Evolutionary conservation across 2,329 filamentous ascomycete species (phyloP).

Genomic region (Ilyonectria destructans): DNA sequence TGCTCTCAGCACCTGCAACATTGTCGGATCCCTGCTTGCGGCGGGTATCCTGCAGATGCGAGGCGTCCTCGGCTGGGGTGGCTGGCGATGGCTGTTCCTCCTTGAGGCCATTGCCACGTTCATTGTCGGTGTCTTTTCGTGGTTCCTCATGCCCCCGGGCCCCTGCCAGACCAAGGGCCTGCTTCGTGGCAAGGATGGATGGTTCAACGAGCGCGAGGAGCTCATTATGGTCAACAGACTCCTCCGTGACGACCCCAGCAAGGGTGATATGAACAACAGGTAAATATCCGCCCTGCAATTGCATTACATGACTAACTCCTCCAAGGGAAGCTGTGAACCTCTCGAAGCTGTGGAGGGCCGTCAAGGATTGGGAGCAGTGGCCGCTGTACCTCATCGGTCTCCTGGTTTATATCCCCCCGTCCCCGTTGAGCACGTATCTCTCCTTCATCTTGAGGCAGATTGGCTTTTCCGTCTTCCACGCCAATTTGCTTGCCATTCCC

Average conservation of each 20-base stretch:
- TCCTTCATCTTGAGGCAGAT: slow-evolving; percentile 62
- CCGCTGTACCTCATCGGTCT: slow-evolving; percentile 64
- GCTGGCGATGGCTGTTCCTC: slow-evolving; percentile 65
- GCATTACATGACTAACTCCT: slow-evolving; percentile 49
- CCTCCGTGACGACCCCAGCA: slow-evolving; percentile 73
- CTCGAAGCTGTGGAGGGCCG: slow-evolving; percentile 63
- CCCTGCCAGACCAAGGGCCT: slow-evolving; percentile 68
- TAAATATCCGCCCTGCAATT: slow-evolving; percentile 7
- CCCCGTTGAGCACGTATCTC: slow-evolving; percentile 62
- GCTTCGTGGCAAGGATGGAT: slow-evolving; percentile 73
- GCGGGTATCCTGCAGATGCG: slow-evolving; percentile 57
- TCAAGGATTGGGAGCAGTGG: slow-evolving; percentile 76
- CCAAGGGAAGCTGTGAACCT: slow-evolving; percentile 55
- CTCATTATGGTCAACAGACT: slow-evolving; percentile 75
- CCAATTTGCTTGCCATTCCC: slow-evolving; percentile 64
- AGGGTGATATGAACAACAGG: slow-evolving; percentile 75
- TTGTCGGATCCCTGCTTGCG: slow-evolving; percentile 67
- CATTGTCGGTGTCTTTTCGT: slow-evolving; percentile 61
- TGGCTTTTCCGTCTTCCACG: slow-evolving; percentile 63
- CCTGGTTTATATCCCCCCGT: slow-evolving; percentile 61
- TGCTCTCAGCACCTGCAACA: slow-evolving; percentile 71
- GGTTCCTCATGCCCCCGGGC: slow-evolving; percentile 63
- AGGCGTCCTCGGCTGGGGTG: slow-evolving; percentile 55
- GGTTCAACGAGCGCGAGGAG: slow-evolving; percentile 75
- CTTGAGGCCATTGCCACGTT: slow-evolving; percentile 66